phyloP scores from a whole-genome alignment of 805 yeast genomes.

The Kodamaea sagamina region DNA sequence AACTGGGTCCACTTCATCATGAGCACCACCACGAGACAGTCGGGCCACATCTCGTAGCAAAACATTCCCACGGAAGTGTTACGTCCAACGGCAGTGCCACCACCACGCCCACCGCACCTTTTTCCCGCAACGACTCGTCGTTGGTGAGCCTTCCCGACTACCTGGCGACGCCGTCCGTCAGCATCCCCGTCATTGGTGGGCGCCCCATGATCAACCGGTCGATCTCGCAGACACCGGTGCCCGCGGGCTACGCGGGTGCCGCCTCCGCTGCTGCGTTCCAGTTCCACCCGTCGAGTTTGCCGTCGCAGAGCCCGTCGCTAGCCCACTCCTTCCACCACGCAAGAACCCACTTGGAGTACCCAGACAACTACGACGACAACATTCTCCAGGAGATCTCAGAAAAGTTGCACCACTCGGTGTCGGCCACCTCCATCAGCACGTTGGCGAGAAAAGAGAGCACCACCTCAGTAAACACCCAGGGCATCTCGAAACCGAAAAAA shows the following conservation, averaged over 20 bases:
- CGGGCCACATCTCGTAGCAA: too few relatives aligned
- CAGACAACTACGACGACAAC: slow-evolving; percentile 9
- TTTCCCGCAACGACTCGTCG: slow-evolving; percentile 30
- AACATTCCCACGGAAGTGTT: slow-evolving; percentile 5
- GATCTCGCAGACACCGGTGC: slow-evolving; percentile 23
- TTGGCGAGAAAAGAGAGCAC: slow-evolving; percentile 10
- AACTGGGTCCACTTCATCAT: not conserved
- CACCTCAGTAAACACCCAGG: slow-evolving; percentile 6
- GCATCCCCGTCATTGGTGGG: slow-evolving; percentile 11
- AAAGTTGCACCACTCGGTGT: slow-evolving; percentile 10
- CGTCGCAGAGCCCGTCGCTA: slow-evolving; percentile 11
- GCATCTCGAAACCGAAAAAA: slow-evolving; percentile 8
- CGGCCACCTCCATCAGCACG: slow-evolving; percentile 10
- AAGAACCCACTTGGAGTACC: slow-evolving; percentile 1
- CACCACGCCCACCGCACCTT: slow-evolving; percentile 22
- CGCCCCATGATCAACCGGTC: slow-evolving; percentile 16
- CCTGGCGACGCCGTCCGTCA: slow-evolving; percentile 16
- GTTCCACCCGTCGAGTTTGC: slow-evolving; percentile 14
- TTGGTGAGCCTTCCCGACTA: slow-evolving; percentile 34
- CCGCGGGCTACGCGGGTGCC: slow-evolving; percentile 11
- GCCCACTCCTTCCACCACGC: not conserved
- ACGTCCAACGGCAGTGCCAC: slow-evolving; percentile 15
- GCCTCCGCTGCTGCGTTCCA: slow-evolving; percentile 6
- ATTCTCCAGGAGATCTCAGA: slow-evolving; percentile 8
- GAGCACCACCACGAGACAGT: slow-evolving; percentile 4